Percentiles rank a stretch among this genome's conserved stretches.
Conservation (phyloP, 371 early-diverging fungal genomes). For the Rhizopus arrhizus region DNA sequence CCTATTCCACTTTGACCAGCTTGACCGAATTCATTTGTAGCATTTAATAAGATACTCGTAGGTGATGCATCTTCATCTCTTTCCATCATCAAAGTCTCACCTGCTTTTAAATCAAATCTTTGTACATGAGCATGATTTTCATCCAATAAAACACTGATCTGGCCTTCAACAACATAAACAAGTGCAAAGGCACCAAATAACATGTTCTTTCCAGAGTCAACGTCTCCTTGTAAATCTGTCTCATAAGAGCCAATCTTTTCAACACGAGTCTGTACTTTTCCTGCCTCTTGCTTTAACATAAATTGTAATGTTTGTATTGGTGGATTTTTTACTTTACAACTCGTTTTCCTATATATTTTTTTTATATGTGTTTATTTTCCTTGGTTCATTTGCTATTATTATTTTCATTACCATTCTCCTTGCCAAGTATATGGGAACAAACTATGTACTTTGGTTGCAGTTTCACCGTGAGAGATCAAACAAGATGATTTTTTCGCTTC, state of each 20-base stretch:
- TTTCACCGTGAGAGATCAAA: constrained; percentile 63
- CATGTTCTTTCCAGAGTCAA: constrained; percentile 44
- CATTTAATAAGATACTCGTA: constrained; percentile 40
- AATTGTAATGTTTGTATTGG: constrained; percentile 53
- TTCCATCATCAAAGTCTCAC: constrained; percentile 58
- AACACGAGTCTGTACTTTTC: constrained; percentile 25
- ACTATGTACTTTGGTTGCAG: constrained; percentile 55
- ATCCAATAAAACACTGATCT: constrained; percentile 42
- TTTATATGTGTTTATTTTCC: background rate
- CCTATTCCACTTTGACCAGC: constrained; percentile 7
- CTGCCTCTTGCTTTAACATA: constrained; percentile 42
- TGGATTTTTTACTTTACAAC: constrained; percentile 44
- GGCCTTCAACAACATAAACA: constrained; percentile 59
- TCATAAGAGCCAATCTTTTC: constrained; percentile 29
- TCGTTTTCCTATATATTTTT: constrained; percentile 26
- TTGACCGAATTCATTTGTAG: constrained; percentile 11
- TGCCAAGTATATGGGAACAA: constrained; percentile 67
- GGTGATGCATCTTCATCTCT: constrained; percentile 60
- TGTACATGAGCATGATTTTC: constrained; percentile 26
- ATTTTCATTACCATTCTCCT: constrained; percentile 57
- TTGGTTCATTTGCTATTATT: background rate
- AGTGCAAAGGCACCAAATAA: constrained; percentile 56
- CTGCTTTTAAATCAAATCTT: constrained; percentile 30
- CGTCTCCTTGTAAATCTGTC: constrained; percentile 24
- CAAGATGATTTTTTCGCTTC: constrained; percentile 34